These are phyloP conservation scores for Endocladia muricata DNA, from an alignment of 31 red algal species.

Conservation along the genomic window DNA sequence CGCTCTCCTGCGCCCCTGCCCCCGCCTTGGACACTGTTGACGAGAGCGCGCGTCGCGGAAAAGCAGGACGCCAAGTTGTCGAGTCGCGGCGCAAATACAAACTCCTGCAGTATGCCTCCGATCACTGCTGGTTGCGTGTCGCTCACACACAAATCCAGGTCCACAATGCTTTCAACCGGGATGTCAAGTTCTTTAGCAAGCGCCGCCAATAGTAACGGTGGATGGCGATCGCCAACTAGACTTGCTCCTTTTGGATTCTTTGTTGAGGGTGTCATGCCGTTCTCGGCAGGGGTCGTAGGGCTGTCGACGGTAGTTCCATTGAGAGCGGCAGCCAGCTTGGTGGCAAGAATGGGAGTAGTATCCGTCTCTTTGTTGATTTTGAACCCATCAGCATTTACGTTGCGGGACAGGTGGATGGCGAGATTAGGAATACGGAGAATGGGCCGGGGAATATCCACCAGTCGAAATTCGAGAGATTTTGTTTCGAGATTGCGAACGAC, in stretches of 20 bases:
- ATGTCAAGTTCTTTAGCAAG: conserved; percentile 40
- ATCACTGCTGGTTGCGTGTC: conserved; percentile 72
- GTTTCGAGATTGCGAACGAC: conserved; percentile 19
- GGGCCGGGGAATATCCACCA: conserved; percentile 51
- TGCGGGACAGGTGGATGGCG: conserved; percentile 79
- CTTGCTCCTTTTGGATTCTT: not conserved
- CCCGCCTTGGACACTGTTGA: not conserved
- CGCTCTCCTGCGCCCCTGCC: not conserved
- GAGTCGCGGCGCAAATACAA: conserved; percentile 75
- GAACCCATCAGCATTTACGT: conserved; percentile 64
- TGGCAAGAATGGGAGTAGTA: conserved; percentile 69
- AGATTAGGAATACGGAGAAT: conserved; percentile 78
- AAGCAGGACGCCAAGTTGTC: conserved; percentile 80
- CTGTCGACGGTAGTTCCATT: not conserved
- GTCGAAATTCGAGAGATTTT: conserved; percentile 3
- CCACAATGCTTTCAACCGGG: conserved; percentile 35
- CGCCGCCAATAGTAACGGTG: conserved; percentile 34
- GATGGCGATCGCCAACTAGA: conserved; percentile 12
- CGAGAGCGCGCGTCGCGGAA: conserved; percentile 49
- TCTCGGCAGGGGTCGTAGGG: not conserved
- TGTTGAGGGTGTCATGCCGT: no score
- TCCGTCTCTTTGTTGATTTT: conserved; percentile 78
- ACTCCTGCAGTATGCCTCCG: conserved; percentile 66
- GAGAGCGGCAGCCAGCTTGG: conserved; percentile 7
- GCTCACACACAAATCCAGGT: conserved; percentile 67